These are phyloP conservation scores for Fusarium protoensiforme DNA, from an alignment of 2,329 filamentous ascomycete genomes.

Conservation along the genomic window DNA sequence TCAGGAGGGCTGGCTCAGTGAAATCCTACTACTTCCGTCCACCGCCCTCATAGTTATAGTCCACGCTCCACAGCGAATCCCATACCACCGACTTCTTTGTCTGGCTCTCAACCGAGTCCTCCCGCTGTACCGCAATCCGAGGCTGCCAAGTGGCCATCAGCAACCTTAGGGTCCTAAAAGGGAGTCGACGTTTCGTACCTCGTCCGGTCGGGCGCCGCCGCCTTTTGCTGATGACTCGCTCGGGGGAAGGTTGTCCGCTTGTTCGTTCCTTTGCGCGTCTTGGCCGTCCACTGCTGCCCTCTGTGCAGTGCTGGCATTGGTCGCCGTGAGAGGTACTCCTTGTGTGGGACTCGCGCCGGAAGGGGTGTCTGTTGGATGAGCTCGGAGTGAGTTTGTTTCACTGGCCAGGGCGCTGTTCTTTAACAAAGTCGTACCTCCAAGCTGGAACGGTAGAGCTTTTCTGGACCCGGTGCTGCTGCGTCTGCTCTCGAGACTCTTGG, in stretches of 20 bases:
- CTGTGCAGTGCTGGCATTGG: conserved; percentile 34
- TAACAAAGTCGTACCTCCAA: conserved; percentile 53
- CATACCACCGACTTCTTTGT: conserved; percentile 68
- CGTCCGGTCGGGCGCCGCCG: conserved; percentile 46
- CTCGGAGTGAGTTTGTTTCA: conserved; percentile 69
- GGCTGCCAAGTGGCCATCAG: conserved; percentile 47
- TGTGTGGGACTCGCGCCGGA: conserved; percentile 55
- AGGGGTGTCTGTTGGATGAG: conserved; percentile 57
- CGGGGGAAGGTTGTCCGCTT: conserved; percentile 31
- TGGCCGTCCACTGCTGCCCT: conserved; percentile 16
- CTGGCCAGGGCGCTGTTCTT: conserved; percentile 66
- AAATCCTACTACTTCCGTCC: conserved; percentile 37
- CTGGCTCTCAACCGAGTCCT: conserved; percentile 53
- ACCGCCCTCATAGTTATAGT: conserved; percentile 64
- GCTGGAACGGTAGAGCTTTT: conserved; percentile 72
- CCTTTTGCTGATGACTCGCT: conserved; percentile 42
- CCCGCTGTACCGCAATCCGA: conserved; percentile 48
- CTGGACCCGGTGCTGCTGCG: conserved; percentile 89
- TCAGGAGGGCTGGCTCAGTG: not conserved
- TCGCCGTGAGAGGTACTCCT: conserved; percentile 39
- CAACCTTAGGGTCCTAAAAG: conserved; percentile 59
- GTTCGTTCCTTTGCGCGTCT: conserved; percentile 26
- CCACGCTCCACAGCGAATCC: conserved; percentile 71
- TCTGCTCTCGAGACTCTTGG: conserved; percentile 90
- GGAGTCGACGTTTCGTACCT: conserved; percentile 67